A percentile compares a stretch with the other conserved stretches of the same genome.
Evolutionary conservation across 2,329 filamentous ascomycete species (phyloP).

Genomic region (Periconia sp.): DNA sequence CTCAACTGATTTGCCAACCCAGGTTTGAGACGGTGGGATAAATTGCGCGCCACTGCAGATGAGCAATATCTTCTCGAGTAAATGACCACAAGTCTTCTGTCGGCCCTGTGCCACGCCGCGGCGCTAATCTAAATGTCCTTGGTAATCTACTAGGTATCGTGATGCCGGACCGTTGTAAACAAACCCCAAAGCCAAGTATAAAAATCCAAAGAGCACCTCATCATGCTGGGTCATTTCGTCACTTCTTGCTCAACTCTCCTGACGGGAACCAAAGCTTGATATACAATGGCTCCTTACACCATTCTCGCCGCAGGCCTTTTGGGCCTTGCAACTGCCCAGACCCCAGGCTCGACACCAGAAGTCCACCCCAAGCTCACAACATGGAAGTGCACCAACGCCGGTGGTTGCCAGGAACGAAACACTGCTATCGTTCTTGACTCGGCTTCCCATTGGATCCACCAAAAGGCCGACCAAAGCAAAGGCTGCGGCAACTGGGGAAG

Average conservation of each 20-base stretch:
- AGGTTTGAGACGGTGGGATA: neutral
- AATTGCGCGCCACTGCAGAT: neutral
- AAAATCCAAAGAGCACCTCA: constrained; percentile 1
- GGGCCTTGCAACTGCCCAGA: constrained; percentile 32
- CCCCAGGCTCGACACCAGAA: constrained; percentile 42
- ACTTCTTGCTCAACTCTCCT: neutral
- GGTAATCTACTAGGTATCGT: constrained; percentile 10
- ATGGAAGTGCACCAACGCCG: constrained; percentile 54
- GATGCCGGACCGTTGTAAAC: constrained; percentile 1
- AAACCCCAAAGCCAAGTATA: constrained; percentile 3
- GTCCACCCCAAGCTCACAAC: constrained; percentile 56
- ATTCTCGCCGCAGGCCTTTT: constrained; percentile 29
- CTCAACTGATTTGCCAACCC: neutral
- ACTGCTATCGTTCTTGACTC: constrained; percentile 56
- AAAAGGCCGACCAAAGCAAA: constrained; percentile 36
- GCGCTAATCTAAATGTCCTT: constrained; percentile 4
- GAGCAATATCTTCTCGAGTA: neutral
- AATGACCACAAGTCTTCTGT: neutral
- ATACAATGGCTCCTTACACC: constrained; percentile 25
- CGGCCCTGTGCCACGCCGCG: neutral
- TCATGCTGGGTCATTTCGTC: constrained; percentile 1
- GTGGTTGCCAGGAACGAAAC: constrained; percentile 52
- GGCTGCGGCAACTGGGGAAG: constrained; percentile 38
- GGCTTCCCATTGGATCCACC: constrained; percentile 48
- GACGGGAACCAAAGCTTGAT: constrained; percentile 4